These are phyloP conservation scores for Pyrenophora teres DNA, from an alignment of 2,329 filamentous ascomycete species.

Conservation along the genomic window DNA sequence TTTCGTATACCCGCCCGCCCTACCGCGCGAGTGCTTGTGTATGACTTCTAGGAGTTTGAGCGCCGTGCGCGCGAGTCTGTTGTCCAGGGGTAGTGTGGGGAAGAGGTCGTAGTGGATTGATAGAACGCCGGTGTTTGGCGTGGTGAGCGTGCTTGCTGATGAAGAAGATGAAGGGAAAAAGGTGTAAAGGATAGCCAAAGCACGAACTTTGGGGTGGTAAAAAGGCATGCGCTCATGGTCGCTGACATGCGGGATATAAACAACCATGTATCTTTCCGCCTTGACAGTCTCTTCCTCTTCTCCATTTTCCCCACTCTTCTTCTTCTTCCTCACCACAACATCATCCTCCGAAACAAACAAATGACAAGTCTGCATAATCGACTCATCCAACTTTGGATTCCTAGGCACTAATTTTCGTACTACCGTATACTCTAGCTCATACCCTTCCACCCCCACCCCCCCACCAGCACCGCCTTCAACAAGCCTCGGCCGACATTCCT, in stretches of 20 bases:
- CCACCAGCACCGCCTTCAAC: slow-evolving; percentile 21
- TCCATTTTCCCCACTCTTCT: slow-evolving; percentile 30
- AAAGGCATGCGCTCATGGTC: slow-evolving; percentile 71
- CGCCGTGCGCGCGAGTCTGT: slow-evolving; percentile 68
- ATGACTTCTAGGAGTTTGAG: slow-evolving; percentile 70
- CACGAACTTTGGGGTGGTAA: slow-evolving; percentile 80
- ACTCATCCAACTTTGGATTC: slow-evolving; percentile 74
- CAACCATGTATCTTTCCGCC: slow-evolving; percentile 61
- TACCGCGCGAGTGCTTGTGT: slow-evolving; percentile 74
- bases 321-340: slow-evolving; percentile 13
- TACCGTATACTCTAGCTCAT: slow-evolving; percentile 64
- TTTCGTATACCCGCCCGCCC: slow-evolving; percentile 72
- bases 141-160: slow-evolving; percentile 21
- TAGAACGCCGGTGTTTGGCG: slow-evolving; percentile 45
- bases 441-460: slow-evolving; percentile 32
- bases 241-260: slow-evolving; percentile 77
- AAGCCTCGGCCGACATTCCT: slow-evolving; percentile 44
- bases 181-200: slow-evolving; percentile 76
- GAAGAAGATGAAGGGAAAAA: slow-evolving; percentile 48
- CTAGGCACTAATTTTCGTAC: slow-evolving; percentile 80
- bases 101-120: slow-evolving; percentile 61
- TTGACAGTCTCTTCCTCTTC: slow-evolving; percentile 35
- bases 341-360: slow-evolving; percentile 58
- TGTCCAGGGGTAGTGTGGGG: slow-evolving; percentile 43
- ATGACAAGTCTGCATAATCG: slow-evolving; percentile 82